phyloP scores from a whole-genome alignment of 495 filamentous ascomycete species.

The Cladorrhinum samala region DNA sequence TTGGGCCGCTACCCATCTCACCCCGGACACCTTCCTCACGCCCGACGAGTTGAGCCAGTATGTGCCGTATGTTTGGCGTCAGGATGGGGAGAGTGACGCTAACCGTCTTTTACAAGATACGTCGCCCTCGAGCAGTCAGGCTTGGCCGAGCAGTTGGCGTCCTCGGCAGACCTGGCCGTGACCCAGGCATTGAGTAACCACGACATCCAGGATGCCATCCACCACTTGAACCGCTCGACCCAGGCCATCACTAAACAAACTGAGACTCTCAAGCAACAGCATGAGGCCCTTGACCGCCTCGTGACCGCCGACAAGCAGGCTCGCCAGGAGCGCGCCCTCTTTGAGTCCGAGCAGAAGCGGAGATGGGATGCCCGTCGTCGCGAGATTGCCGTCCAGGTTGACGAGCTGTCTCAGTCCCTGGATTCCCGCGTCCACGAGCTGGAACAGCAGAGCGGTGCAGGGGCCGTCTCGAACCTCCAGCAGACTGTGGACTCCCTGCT shows the following conservation, averaged over 20 bases:
- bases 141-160: conserved; percentile 28
- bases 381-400: conserved; percentile 29
- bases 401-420: conserved; percentile 35
- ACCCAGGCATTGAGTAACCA: conserved; percentile 32
- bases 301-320: conserved; percentile 23
- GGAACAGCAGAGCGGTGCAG: conserved; percentile 27
- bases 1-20: conserved; percentile 37
- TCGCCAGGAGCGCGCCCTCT: conserved; percentile 21
- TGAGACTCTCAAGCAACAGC: conserved; percentile 38
- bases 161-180: conserved; percentile 28
- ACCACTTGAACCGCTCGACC: conserved; percentile 41
- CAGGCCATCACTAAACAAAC: conserved; percentile 40
- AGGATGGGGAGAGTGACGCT: no score
- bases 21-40: conserved; percentile 38
- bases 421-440: conserved; percentile 34
- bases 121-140: conserved; percentile 31
- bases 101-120: conserved; percentile 26
- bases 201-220: conserved; percentile 38
- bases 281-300: conserved; percentile 36
- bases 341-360: conserved; percentile 24
- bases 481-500: conserved; percentile 34
- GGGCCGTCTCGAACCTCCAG: conserved; percentile 19
- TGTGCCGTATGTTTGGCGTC: no score
- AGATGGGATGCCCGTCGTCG: conserved; percentile 30
- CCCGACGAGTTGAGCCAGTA: conserved; percentile 39